Percentiles rank a stretch among this genome's conserved stretches.
These are phyloP conservation scores for Tulasnella sp. DNA, from an alignment of 768 basidiomycete genomes.

Conservation along the genomic window DNA sequence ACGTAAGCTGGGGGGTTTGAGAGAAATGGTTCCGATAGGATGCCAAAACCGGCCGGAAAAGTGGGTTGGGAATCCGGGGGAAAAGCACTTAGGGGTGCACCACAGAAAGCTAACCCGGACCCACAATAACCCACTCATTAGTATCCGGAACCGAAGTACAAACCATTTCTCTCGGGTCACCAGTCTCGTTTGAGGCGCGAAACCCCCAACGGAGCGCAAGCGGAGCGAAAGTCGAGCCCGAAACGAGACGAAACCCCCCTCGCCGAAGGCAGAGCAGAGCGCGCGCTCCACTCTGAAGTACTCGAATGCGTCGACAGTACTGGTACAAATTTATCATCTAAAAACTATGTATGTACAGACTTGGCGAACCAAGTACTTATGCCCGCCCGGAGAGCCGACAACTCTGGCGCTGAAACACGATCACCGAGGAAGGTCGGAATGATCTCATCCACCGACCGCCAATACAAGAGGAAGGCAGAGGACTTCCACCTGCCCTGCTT, in stretches of 20 bases:
- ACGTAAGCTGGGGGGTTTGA: too few relatives aligned
- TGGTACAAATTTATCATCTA: too few relatives aligned
- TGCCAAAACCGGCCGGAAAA: too few relatives aligned
- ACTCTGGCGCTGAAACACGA: neutral
- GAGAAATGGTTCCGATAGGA: too few relatives aligned
- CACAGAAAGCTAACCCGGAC: too few relatives aligned
- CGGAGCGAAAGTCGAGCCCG: neutral
- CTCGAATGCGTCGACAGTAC: too few relatives aligned
- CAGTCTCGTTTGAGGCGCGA: neutral
- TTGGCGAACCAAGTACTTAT: neutral
- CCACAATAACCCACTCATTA: too few relatives aligned
- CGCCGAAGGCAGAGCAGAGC: neutral
- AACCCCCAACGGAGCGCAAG: neutral
- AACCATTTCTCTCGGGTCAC: neutral
- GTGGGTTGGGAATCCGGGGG: too few relatives aligned
- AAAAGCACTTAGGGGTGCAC: too few relatives aligned
- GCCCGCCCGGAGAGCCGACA: neutral
- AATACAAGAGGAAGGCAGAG: conserved; percentile 18
- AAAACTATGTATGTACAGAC: too few relatives aligned
- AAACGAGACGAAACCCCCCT: neutral
- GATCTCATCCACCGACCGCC: conserved; percentile 19
- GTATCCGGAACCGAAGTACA: too few relatives aligned
- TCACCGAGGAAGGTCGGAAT: neutral
- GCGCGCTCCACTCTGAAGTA: neutral
- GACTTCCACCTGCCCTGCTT: conserved; percentile 27